phyloP scores from a whole-genome alignment of 352 stramenopile genomes.

The Globisporangium nunn region DNA sequence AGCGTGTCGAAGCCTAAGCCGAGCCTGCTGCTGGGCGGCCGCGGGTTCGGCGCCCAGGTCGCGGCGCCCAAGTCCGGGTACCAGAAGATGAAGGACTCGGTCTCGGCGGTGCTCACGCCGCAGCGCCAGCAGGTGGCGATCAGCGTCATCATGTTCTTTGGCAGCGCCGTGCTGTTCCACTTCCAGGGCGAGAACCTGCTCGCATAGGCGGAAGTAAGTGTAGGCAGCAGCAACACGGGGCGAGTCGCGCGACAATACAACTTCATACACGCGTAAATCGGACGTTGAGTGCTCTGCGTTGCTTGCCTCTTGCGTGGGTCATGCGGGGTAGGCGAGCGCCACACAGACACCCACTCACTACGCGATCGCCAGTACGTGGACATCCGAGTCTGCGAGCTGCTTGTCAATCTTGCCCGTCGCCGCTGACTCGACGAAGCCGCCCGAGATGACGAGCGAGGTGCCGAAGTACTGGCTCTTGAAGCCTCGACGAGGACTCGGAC shows the following conservation, averaged over 20 bases:
- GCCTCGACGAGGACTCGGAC: constrained; percentile 50
- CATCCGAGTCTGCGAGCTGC: constrained; percentile 54
- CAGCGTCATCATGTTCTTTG: constrained; percentile 71
- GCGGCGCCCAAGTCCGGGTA: constrained; percentile 51
- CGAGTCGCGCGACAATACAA: neutral
- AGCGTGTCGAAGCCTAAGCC: constrained; percentile 58
- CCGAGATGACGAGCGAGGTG: constrained; percentile 66
- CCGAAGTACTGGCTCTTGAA: constrained; percentile 80
- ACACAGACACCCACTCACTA: neutral
- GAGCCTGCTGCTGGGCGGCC: constrained; percentile 40
- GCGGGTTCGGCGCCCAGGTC: constrained; percentile 32
- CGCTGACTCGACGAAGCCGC: constrained; percentile 46
- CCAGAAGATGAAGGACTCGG: constrained; percentile 58
- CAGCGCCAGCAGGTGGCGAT: constrained; percentile 70
- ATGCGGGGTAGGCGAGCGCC: neutral
- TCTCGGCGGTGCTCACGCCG: constrained; percentile 52
- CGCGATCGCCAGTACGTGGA: constrained; percentile 35
- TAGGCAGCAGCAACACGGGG: neutral
- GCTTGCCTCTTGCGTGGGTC: neutral
- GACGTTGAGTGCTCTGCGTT: neutral
- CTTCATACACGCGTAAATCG: neutral
- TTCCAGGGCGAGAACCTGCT: constrained; percentile 82
- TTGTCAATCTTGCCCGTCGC: constrained; percentile 34
- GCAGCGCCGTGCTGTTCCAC: constrained; percentile 71
- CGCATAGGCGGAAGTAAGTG: constrained; percentile 23